Percentiles rank a stretch among this genome's conserved stretches.
These are phyloP conservation scores for Clonostachys rosea DNA, from an alignment of 2,329 filamentous ascomycete species.

Conservation along the genomic window DNA sequence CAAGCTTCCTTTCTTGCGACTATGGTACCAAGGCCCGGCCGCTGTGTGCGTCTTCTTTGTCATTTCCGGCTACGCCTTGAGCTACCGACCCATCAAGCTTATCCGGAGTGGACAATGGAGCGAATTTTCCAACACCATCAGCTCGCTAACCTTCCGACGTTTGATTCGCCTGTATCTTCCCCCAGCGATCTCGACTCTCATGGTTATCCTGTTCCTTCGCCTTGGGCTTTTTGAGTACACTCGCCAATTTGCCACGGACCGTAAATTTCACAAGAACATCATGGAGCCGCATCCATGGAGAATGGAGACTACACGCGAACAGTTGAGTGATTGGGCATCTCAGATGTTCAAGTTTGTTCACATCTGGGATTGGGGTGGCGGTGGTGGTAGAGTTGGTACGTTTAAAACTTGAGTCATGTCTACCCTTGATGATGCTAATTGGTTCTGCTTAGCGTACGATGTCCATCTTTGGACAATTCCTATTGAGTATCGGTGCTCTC, in stretches of 20 bases:
- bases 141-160: slow-evolving; percentile 46
- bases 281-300: slow-evolving; percentile 40
- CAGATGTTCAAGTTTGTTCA: slow-evolving; percentile 46
- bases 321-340: slow-evolving; percentile 39
- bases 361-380: slow-evolving; percentile 43
- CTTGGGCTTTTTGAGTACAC: slow-evolving; percentile 43
- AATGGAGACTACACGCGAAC: slow-evolving; percentile 26
- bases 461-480: slow-evolving; percentile 61
- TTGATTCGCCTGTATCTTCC: slow-evolving; percentile 47
- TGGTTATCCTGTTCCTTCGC: slow-evolving; percentile 36
- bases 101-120: slow-evolving; percentile 26
- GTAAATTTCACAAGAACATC: slow-evolving; percentile 38
- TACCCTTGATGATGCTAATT: slow-evolving; percentile 3
- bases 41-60: slow-evolving; percentile 60
- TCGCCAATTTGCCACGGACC: slow-evolving; percentile 36
- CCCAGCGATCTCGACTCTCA: slow-evolving; percentile 42
- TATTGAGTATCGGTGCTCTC: slow-evolving; percentile 53
- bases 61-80: slow-evolving; percentile 57
- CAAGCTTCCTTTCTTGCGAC: slow-evolving; percentile 47
- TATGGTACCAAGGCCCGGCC: slow-evolving; percentile 49
- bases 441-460: slow-evolving; percentile 35
- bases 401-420: slow-evolving; percentile 24
- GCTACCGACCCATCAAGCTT: slow-evolving; percentile 45
- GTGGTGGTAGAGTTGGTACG: slow-evolving; percentile 25
- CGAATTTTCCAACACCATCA: slow-evolving; percentile 37